Percentiles rank a stretch among this genome's conserved stretches.
Evolutionary conservation across 148 eudicot genomes (phyloP).

Genomic region (Heliosperma pusillum): DNA sequence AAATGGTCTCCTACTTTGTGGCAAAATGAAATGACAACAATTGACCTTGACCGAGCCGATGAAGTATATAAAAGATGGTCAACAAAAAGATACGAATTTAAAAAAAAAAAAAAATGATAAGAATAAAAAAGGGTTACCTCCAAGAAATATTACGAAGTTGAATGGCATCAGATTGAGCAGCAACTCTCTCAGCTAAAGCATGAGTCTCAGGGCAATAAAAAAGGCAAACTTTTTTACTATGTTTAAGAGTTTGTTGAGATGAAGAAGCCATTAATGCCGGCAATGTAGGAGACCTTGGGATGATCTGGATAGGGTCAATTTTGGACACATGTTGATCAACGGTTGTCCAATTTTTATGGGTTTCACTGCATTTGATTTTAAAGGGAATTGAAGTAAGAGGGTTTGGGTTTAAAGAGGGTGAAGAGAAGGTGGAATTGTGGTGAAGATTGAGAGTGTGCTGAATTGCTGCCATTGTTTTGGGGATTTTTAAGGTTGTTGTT

Average conservation of each 20-base stretch:
- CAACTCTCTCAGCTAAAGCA: conserved; percentile 66
- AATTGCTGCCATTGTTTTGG: conserved; percentile 19
- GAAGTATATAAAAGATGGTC: too few relatives aligned
- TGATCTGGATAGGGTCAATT: conserved; percentile 66
- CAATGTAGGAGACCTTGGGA: conserved; percentile 39
- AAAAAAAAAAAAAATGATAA: not conserved
- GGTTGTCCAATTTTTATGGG: conserved; percentile 57
- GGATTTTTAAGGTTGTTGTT: too few relatives aligned
- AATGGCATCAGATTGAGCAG: conserved; percentile 77
- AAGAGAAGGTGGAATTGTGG: not conserved
- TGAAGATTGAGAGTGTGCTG: conserved; percentile 10
- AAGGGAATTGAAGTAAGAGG: conserved; percentile 10
- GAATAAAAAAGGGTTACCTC: conserved; percentile 47
- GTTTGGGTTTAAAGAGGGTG: conserved; percentile 2
- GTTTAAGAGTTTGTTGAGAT: conserved; percentile 23
- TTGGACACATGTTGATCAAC: conserved; percentile 57
- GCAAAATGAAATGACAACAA: too few relatives aligned
- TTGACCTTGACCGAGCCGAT: not conserved
- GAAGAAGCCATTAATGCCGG: conserved; percentile 34
- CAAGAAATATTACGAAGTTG: conserved; percentile 79
- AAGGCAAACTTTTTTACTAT: conserved; percentile 59
- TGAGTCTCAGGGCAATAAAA: conserved; percentile 73
- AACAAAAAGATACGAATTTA: too few relatives aligned
- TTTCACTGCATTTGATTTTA: conserved; percentile 37
- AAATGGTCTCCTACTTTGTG: too few relatives aligned